These are phyloP conservation scores for Roridomyces roridus DNA, from an alignment of 768 basidiomycete genomes.

Conservation along the genomic window DNA sequence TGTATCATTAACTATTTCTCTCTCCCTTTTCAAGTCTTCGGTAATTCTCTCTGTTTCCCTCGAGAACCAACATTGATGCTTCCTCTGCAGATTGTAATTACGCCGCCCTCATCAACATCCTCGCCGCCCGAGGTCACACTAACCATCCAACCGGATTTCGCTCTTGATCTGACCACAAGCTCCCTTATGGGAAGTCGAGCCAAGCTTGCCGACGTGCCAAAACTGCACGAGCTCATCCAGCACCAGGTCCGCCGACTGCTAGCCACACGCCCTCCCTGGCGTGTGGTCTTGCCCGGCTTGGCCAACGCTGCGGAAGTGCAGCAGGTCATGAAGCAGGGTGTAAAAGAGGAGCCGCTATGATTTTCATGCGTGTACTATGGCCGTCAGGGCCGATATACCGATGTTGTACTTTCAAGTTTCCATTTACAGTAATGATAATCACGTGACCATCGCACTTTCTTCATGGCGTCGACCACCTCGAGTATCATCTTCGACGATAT, in stretches of 20 bases:
- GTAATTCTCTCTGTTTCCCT: constrained; percentile 44
- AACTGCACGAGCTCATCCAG: constrained; percentile 93
- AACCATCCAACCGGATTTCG: constrained; percentile 85
- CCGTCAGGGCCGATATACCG: constrained; percentile 15
- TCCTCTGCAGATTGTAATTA: constrained; percentile 62
- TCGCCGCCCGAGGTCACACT: constrained; percentile 68
- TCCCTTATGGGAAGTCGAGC: constrained; percentile 96
- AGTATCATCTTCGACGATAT: constrained; percentile 93
- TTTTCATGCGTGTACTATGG: constrained; percentile 6
- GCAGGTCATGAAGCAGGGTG: constrained; percentile 43
- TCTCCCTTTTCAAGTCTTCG: constrained; percentile 74
- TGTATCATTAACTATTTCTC: constrained; percentile 78
- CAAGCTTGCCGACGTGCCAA: constrained; percentile 97
- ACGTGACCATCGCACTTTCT: constrained; percentile 21
- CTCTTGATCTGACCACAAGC: constrained; percentile 83
- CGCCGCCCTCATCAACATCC: constrained; percentile 62
- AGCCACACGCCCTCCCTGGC: constrained; percentile 67
- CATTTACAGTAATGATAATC: not conserved
- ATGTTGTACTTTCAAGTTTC: not conserved
- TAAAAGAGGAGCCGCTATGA: constrained; percentile 32
- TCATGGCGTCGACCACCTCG: constrained; percentile 64
- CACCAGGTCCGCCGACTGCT: constrained; percentile 78
- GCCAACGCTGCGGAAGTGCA: constrained; percentile 40
- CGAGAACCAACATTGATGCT: constrained; percentile 11
- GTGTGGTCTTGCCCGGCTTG: constrained; percentile 71